Evolutionary conservation across 2,329 filamentous ascomycete genomes (phyloP).

Genomic region (Hawksworthiomyces lignivorus): DNA sequence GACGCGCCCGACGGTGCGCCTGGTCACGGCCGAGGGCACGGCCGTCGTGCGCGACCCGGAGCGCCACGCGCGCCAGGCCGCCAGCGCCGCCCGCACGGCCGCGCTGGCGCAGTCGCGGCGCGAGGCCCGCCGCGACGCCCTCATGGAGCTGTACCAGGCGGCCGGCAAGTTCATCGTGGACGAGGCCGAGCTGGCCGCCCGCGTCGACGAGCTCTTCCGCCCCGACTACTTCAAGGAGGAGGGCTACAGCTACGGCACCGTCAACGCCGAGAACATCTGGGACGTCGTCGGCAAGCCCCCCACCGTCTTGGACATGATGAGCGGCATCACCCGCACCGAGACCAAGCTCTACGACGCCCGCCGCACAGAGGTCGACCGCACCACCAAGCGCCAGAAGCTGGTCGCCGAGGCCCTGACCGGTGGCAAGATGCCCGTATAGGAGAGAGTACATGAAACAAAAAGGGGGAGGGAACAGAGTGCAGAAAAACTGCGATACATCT

Average conservation of each 20-base stretch:
- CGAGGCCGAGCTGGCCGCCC: slow-evolving; percentile 65
- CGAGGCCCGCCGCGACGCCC: slow-evolving; percentile 56
- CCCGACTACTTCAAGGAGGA: slow-evolving; percentile 45
- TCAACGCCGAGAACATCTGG: slow-evolving; percentile 42
- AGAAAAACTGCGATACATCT: too few relatives aligned
- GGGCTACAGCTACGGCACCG: slow-evolving; percentile 25
- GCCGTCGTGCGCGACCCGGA: slow-evolving; percentile 53
- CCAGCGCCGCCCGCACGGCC: slow-evolving; percentile 31
- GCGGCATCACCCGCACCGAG: slow-evolving; percentile 23
- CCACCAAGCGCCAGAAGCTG: slow-evolving; percentile 42
- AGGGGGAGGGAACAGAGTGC: too few relatives aligned
- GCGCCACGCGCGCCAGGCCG: slow-evolving; percentile 47
- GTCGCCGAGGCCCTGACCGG: slow-evolving; percentile 54
- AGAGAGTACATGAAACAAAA: too few relatives aligned
- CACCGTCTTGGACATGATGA: slow-evolving; percentile 38
- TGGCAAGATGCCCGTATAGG: slow-evolving; percentile 42
- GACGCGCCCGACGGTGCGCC: slow-evolving; percentile 59
- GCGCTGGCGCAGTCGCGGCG: slow-evolving; percentile 42
- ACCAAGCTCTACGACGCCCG: slow-evolving; percentile 28
- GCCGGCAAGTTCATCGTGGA: slow-evolving; percentile 80
- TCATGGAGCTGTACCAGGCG: slow-evolving; percentile 86
- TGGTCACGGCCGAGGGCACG: slow-evolving; percentile 40
- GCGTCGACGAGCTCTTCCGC: slow-evolving; percentile 70
- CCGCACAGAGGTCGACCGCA: slow-evolving; percentile 34
- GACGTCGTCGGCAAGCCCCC: slow-evolving; percentile 38